Conservation (phyloP, 129 eudicot species). For the Deinandra increscens region DNA sequence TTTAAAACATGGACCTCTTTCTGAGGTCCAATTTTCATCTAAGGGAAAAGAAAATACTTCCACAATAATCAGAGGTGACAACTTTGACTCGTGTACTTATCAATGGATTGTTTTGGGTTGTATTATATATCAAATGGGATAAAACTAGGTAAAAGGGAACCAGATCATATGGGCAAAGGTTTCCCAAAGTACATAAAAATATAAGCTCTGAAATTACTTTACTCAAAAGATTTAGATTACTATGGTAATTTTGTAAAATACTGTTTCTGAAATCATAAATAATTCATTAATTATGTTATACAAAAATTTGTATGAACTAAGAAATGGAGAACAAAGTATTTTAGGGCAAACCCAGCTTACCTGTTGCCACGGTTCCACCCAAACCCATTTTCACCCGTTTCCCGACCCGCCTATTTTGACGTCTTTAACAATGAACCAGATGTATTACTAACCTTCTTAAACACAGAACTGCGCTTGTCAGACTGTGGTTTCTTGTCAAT, state of each 20-base stretch:
- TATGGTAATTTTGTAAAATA: background rate
- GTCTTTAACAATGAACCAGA: constrained; percentile 7
- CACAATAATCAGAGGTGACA: background rate
- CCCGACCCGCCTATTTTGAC: background rate
- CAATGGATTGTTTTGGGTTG: background rate
- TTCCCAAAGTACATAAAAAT: background rate
- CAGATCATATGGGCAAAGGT: background rate
- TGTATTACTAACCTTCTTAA: constrained; percentile 55
- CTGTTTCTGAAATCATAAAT: background rate
- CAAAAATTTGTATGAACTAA: background rate
- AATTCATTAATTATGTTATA: background rate
- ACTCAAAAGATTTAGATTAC: background rate
- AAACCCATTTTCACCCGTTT: background rate
- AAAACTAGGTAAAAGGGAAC: background rate
- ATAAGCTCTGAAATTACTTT: background rate
- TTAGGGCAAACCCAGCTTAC: background rate
- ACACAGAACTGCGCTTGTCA: constrained; percentile 42
- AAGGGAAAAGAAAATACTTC: background rate
- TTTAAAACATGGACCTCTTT: no score
- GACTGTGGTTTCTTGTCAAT: constrained; percentile 36
- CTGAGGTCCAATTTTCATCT: no score
- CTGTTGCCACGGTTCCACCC: background rate
- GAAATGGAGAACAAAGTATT: background rate
- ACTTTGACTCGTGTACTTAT: background rate
- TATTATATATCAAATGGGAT: background rate